Conservation (phyloP, 768 basidiomycete species). For the Chalciporus chontae region DNA sequence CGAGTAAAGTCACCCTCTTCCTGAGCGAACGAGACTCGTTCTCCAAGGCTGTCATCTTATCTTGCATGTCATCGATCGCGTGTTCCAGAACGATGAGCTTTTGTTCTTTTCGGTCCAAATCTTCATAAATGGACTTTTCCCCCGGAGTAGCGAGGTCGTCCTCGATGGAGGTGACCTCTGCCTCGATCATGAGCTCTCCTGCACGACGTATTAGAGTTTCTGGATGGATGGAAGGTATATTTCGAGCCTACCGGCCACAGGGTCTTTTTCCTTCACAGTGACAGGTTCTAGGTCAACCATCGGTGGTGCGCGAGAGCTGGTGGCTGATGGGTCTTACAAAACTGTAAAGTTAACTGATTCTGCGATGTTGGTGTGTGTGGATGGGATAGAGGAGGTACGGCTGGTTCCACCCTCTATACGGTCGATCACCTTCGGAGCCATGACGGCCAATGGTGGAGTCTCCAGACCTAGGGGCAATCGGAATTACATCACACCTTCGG, state of each 20-base stretch:
- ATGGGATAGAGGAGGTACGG: not conserved
- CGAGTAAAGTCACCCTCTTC: slow-evolving; percentile 1
- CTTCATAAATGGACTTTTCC: not conserved
- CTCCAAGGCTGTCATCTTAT: not conserved
- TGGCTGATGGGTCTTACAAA: not conserved
- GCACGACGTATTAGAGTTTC: not conserved
- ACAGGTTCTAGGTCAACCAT: not conserved
- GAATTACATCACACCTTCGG: not conserved
- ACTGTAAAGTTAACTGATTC: not conserved
- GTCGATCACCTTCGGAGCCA: not conserved
- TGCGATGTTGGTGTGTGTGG: not conserved
- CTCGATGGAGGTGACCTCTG: not conserved
- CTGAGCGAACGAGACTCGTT: slow-evolving; percentile 2
- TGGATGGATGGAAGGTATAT: not conserved
- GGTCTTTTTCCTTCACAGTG: not conserved
- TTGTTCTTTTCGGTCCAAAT: not conserved
- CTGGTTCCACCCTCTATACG: too few species aligned
- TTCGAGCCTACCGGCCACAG: not conserved
- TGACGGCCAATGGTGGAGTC: not conserved
- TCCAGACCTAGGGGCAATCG: not conserved
- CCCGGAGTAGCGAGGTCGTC: not conserved
- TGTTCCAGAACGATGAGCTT: not conserved
- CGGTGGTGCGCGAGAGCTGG: slow-evolving; percentile 4
- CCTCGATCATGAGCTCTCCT: not conserved
- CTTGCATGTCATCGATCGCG: not conserved